These are phyloP conservation scores for Euphrasia confusa DNA, from an alignment of 257 asterid genomes.

Conservation along the genomic window DNA sequence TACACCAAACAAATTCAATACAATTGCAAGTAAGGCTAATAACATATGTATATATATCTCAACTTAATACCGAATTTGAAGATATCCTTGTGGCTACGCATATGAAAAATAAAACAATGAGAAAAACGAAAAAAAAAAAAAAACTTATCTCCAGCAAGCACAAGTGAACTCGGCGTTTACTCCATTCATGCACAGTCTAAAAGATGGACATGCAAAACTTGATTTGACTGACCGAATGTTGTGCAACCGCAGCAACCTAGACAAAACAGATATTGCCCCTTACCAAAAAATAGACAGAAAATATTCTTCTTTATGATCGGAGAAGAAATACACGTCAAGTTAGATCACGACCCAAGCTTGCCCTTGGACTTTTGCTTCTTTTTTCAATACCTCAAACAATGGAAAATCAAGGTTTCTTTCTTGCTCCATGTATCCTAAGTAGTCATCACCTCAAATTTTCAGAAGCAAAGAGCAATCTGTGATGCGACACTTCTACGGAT, in stretches of 20 bases:
- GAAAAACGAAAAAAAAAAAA: slow-evolving; percentile 16
- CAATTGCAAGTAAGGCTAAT: not conserved
- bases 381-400: slow-evolving; percentile 22
- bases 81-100: not conserved
- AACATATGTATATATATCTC: not conserved
- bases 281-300: slow-evolving; percentile 17
- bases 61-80: slow-evolving; percentile 5
- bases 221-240: slow-evolving; percentile 19
- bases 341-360: slow-evolving; percentile 26
- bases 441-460: slow-evolving; percentile 26
- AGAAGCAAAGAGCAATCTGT: slow-evolving; percentile 24
- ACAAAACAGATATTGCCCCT: slow-evolving; percentile 24
- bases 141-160: slow-evolving; percentile 25
- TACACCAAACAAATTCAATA: not conserved
- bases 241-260: slow-evolving; percentile 30
- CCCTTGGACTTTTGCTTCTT: slow-evolving; percentile 17
- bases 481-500: slow-evolving; percentile 31
- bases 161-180: slow-evolving; percentile 23
- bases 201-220: slow-evolving; percentile 28
- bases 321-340: slow-evolving; percentile 10
- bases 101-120: slow-evolving; percentile 17
- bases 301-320: slow-evolving; percentile 18
- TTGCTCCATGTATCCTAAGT: slow-evolving; percentile 23
- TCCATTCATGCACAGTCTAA: slow-evolving; percentile 34
- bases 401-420: slow-evolving; percentile 5